phyloP scores from a whole-genome alignment of 768 basidiomycete species.

The Porpolomopsis calyptriformis region DNA sequence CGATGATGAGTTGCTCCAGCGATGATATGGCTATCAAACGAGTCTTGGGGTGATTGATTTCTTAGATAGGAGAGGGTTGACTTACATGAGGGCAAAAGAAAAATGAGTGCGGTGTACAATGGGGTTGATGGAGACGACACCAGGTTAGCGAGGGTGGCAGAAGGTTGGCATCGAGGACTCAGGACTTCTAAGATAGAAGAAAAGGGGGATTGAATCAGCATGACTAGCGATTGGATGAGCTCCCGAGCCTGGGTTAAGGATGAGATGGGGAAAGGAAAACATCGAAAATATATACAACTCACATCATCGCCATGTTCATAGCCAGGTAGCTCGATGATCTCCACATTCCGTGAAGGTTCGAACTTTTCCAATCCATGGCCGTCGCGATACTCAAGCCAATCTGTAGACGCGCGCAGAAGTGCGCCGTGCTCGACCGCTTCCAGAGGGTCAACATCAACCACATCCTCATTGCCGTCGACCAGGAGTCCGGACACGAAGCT shows the following conservation, averaged over 20 bases:
- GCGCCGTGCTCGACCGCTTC: conserved; percentile 33
- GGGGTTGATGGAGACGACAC: conserved; percentile 49
- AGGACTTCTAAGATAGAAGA: conserved; percentile 41
- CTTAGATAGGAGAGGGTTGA: conserved; percentile 6
- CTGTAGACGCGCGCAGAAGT: conserved; percentile 50
- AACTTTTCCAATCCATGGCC: conserved; percentile 55
- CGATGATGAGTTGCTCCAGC: conserved; percentile 38
- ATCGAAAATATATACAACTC: conserved; percentile 16
- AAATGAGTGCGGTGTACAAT: conserved; percentile 49
- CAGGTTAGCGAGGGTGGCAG: conserved; percentile 37
- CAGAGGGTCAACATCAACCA: conserved; percentile 53
- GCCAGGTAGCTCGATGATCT: conserved; percentile 42
- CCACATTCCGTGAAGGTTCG: conserved; percentile 55
- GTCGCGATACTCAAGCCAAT: conserved; percentile 61
- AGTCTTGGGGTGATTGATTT: conserved; percentile 17
- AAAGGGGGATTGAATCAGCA: conserved; percentile 48
- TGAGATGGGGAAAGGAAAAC: conserved; percentile 7
- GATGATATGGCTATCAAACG: conserved; percentile 3
- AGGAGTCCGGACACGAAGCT: conserved; percentile 39
- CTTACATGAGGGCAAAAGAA: conserved; percentile 42
- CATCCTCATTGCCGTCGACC: conserved; percentile 55
- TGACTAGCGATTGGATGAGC: conserved; percentile 23
- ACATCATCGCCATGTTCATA: conserved; percentile 39
- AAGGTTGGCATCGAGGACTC: conserved; percentile 42
- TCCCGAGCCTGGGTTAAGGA: conserved; percentile 24